Evolutionary conservation across 2,329 filamentous ascomycete genomes (phyloP), one percentile per base, ranked within the genome.

Genomic region (Cytospora mali): DNA sequence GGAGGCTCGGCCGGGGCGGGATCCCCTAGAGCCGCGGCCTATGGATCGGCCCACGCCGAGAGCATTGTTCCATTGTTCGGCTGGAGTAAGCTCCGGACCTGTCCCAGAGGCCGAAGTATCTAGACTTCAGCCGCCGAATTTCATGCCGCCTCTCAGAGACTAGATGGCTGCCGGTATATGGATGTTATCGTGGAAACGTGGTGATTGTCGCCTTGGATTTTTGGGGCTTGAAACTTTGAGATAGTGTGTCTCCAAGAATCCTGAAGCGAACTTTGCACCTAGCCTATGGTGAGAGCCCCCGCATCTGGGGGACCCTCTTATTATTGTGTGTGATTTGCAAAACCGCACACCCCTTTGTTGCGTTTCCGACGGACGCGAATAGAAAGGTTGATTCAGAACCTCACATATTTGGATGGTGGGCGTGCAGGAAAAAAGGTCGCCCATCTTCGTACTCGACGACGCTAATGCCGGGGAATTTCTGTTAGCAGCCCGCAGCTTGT

Each of bases 401-500:
- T 27, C 35, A 21, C 33, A 46, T 48, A 33, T 39, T 53, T 31
- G 39, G 49, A 33, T 59, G 29, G 57, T 59, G 57, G 49, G 18
- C 35, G 4, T 18, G 35, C 35, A 39, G 35, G 35, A 21, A 9
- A 11, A 23, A 46, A 10, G n/a, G n/a, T 46, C n/a, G n/a, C n/a
- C 13, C n/a, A 23, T 23, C 35, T 60, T 60, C 57, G 57, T 60
- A 60, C 57, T 48, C 57, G 57, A 48, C 49, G 46, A 50, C 57
- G 57, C 57, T 60, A 60, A 60, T 60, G 57, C 57, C 57, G 57
- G 57, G 57, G 50, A 48, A 60, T 28, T 48, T 58, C 48, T 27
- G n/a, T 54, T 50, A 57, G 35, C 35, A 48, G 50, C 57, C 29
- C n/a, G 25, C 49, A 50, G 33, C 52, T 50, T 50, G 57, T 35